Evolutionary conservation across 2,329 filamentous ascomycete genomes (phyloP), one percentile per base, ranked within the genome.

Genomic region (Coniosporium tulheliwenetii): DNA sequence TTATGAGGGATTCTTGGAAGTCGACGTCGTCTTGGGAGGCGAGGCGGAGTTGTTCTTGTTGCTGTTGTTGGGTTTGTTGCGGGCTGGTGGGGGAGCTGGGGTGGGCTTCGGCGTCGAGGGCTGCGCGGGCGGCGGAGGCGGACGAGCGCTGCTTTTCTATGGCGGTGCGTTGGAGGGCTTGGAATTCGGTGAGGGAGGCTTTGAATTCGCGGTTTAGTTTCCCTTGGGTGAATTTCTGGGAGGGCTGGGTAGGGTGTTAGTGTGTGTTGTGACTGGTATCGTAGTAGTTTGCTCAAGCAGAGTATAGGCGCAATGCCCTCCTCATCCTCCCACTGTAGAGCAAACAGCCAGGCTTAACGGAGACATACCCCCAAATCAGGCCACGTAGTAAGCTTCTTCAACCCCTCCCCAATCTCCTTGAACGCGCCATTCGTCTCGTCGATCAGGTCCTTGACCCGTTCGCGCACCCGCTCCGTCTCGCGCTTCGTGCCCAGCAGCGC

Each of bases 181-280:
- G 89, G 63, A 98, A 98, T 52, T 95, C 87, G 50, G 80, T 77
- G 43, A 96, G 75, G 38, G 84, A 83, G 31, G 83, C 75, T 56
- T 87, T 83, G 67, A 96, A 95, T 59, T 96, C 87, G 55, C 85
- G 83, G 46, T 85, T 89, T 30, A 98, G 73, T 60, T 96, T 96
- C 51, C 89, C 84, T 55, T 95, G 89, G 15, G 86, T 91, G 67
- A 93, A 96, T 62, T 89, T 93, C 68, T 98, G 91, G 41, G 85
- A 83, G 45, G 89, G 85, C 85, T 94, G 44, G 31, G 10, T 26
- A n/a, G 31, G 19, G 29, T 30, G 40, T 52, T 43, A 52, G 46
- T 35, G 40, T 41, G n/a, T 37, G 8, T 19, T 37, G 10, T 19
- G n/a, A 1, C 15, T 19, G n/a, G n/a, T 8, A 7, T 8, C 7